These are phyloP conservation scores for Paramecium primaurelia DNA, from an alignment of 73 alveolate genomes.

Conservation along the genomic window DNA sequence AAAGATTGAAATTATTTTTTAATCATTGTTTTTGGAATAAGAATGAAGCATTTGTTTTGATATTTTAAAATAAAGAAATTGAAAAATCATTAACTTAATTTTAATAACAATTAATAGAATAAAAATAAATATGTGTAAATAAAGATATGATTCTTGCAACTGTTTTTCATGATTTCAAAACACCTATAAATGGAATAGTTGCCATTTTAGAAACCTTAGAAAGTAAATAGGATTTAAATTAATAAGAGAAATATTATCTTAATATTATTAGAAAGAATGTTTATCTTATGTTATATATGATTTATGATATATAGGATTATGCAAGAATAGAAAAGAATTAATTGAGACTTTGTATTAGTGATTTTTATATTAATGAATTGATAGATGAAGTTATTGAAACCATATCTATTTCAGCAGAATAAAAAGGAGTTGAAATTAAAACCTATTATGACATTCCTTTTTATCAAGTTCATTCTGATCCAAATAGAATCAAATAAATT, in stretches of 20 bases:
- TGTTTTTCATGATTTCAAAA: conserved; percentile 53
- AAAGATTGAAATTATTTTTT: not conserved
- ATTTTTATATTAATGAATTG: not conserved
- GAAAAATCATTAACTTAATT: not conserved
- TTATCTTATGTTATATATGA: conserved; percentile 47
- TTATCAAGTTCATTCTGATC: conserved; percentile 12
- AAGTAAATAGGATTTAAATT: not conserved
- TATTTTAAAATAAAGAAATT: not conserved
- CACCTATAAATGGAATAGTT: conserved; percentile 58
- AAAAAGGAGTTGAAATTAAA: conserved; percentile 11
- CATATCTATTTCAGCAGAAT: conserved; percentile 1
- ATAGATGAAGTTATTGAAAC: conserved; percentile 27
- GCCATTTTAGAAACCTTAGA: conserved; percentile 8
- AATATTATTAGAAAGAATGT: conserved; percentile 31
- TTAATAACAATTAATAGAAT: not conserved
- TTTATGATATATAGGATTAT: conserved; percentile 53
- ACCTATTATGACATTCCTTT: not conserved
- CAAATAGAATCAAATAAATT: conserved; percentile 56
- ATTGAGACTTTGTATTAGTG: not conserved
- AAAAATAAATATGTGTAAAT: not conserved
- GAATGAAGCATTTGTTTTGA: not conserved
- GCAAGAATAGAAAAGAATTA: conserved; percentile 35
- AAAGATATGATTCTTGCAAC: conserved; percentile 42
- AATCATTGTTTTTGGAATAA: not conserved
- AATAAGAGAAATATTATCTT: not conserved